These are phyloP conservation scores for Capronia coronata DNA, from an alignment of 2,329 filamentous ascomycete species.

Conservation along the genomic window DNA sequence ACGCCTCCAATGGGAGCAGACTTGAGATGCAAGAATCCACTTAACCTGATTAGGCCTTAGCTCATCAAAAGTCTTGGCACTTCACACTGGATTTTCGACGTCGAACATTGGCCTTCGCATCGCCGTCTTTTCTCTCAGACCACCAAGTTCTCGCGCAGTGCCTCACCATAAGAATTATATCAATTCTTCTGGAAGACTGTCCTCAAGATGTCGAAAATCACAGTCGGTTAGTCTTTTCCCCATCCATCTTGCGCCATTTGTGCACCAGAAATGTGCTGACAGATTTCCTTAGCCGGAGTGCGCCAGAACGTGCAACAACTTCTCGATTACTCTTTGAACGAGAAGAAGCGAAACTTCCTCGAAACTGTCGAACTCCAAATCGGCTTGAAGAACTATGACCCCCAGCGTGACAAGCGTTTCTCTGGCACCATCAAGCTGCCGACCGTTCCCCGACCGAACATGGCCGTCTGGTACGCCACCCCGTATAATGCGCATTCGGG, in stretches of 20 bases:
- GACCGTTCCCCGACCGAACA: conserved; percentile 80
- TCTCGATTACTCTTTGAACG: conserved; percentile 88
- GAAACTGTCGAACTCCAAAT: conserved; percentile 80
- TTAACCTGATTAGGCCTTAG: neutral
- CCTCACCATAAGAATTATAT: conserved; percentile 66
- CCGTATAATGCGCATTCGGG: neutral
- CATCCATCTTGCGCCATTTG: neutral
- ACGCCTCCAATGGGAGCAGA: neutral
- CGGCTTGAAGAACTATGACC: conserved; percentile 98
- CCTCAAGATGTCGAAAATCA: conserved; percentile 53
- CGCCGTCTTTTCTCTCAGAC: neutral
- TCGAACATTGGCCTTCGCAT: neutral
- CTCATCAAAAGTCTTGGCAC: conserved; percentile 3
- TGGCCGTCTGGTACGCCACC: conserved; percentile 64
- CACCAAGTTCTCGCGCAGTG: conserved; percentile 39
- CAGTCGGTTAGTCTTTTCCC: conserved; percentile 46
- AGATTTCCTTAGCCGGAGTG: conserved; percentile 64
- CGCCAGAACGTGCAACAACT: conserved; percentile 89
- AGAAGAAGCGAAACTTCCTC: conserved; percentile 98
- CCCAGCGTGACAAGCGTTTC: conserved; percentile 99
- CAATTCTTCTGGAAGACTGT: conserved; percentile 80
- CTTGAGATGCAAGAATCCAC: neutral
- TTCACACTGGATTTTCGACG: conserved; percentile 9
- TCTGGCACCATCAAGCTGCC: conserved; percentile 78
- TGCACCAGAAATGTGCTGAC: conserved; percentile 10